Evolutionary conservation across 371 early-diverging fungal genomes (phyloP).

Genomic region (Circinella minor): DNA sequence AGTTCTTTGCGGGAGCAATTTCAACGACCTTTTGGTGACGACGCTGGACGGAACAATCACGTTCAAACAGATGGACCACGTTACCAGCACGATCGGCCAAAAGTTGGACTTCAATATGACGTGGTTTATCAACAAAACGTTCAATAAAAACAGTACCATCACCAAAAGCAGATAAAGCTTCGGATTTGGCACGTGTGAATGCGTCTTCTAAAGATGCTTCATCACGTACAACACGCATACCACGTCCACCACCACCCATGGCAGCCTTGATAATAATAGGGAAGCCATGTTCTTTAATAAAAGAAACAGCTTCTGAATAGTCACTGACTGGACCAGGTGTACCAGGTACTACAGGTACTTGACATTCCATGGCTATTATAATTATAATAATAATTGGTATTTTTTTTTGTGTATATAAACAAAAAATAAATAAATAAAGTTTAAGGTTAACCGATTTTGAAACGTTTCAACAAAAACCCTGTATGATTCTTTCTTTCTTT

Average conservation of each 20-base stretch:
- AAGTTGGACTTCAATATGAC: constrained; percentile 98
- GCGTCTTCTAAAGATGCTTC: constrained; percentile 66
- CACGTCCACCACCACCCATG: constrained; percentile 98
- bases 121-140: constrained; percentile 89
- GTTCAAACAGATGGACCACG: constrained; percentile 88
- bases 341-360: constrained; percentile 88
- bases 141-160: constrained; percentile 96
- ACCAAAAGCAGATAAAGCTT: constrained; percentile 93
- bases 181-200: constrained; percentile 84
- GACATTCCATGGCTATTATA: constrained; percentile 70
- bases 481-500: too few relatives aligned
- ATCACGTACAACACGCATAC: constrained; percentile 92
- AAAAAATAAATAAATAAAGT: too few relatives aligned
- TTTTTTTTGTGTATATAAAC: background rate
- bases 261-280: constrained; percentile 98
- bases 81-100: constrained; percentile 91
- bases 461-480: too few relatives aligned
- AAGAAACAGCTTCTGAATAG: constrained; percentile 67
- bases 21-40: constrained; percentile 98
- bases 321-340: constrained; percentile 84
- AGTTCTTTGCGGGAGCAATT: constrained; percentile 84
- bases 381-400: constrained; percentile 33
- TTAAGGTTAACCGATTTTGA: background rate
- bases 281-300: constrained; percentile 83
- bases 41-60: constrained; percentile 98